A percentile compares a stretch with the other conserved stretches of the same genome.
Conservation (phyloP, 2,329 filamentous ascomycete genomes). For the Cladobotryum protrusum region DNA sequence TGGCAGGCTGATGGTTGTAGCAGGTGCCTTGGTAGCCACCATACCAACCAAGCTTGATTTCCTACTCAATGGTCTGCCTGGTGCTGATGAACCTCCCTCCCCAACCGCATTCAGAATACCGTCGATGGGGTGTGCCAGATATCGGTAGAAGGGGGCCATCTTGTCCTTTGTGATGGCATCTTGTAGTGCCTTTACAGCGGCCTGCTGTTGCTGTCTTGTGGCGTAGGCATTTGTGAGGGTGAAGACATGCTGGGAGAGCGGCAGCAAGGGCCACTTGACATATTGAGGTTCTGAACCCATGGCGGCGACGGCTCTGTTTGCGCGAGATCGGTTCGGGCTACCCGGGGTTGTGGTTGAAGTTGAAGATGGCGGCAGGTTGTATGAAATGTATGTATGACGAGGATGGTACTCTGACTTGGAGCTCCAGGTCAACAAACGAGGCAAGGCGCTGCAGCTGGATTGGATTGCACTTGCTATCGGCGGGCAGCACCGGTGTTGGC, state of each 20-base stretch:
- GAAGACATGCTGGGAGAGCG: constrained; percentile 80
- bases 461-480: background rate
- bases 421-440: constrained; percentile 5
- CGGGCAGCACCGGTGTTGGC: constrained; percentile 5
- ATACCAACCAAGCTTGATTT: constrained; percentile 68
- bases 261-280: constrained; percentile 75
- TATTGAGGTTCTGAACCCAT: constrained; percentile 81
- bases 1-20: constrained; percentile 61
- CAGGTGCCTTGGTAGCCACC: constrained; percentile 64
- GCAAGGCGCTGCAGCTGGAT: constrained; percentile 4
- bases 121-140: constrained; percentile 74
- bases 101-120: constrained; percentile 74
- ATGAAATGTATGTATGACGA: background rate
- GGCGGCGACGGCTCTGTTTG: constrained; percentile 29
- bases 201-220: constrained; percentile 58
- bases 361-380: background rate
- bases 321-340: background rate
- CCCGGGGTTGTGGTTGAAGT: background rate
- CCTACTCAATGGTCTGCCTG: constrained; percentile 55
- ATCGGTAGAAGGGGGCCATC: constrained; percentile 83
- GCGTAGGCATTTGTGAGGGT: constrained; percentile 76
- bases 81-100: constrained; percentile 49
- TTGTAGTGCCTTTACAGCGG: constrained; percentile 66
- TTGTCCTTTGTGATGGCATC: constrained; percentile 78
- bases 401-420: constrained; percentile 6